Evolutionary conservation across 2,329 filamentous ascomycete genomes (phyloP), one percentile per base, ranked within the genome.

Genomic region (Colletotrichum filicis): DNA sequence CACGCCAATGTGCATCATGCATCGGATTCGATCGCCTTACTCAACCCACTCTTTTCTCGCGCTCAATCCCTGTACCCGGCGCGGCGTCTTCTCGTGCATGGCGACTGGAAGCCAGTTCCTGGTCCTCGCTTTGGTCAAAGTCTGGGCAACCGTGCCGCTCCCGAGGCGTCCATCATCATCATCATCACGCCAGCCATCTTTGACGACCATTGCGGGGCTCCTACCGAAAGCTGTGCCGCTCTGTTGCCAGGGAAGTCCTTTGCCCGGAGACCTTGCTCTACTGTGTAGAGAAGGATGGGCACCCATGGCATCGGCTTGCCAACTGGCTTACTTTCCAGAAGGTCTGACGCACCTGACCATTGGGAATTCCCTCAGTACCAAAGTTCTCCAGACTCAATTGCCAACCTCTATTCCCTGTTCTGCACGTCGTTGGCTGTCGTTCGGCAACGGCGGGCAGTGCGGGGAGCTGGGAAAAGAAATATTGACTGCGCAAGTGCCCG

Each of bases 141-240:
- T 49, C 68, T 62, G 22, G 68, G 63, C 63, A 37, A 26, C 63
- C 53, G 57, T 53, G 68, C 68, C 68, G 49, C 52, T 62, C 68
- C 64, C 68, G 64, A 62, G 26, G 22, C 46, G 46, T 52, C 46
- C 68, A 35, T 35, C 9, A 35, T 12, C 32, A 66, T 56, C 32
- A 66, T 66, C 68, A 66, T 56, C 46, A 52, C 30, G 32, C 53
- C 60, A 58, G 62, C 55, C 61, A 59, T 60, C 42, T 28, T 46
- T 22, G 22, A 68, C 5, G n/a, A n/a, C 30, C 65, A 58, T n/a
- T 57, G 46, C 30, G 8, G 30, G 42, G 19, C 8, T 19, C 24
- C n/a, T 32, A 24, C 59, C 42, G 49, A 71, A 32, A 46, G 2
- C 62, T 66, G 62, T 62, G 62, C 68, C 68, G 68, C 62, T 35